A percentile compares a stretch with the other conserved stretches of the same genome.
Conservation (phyloP, 805 yeast species). For the Vanderwaltozyma polyspora region DNA sequence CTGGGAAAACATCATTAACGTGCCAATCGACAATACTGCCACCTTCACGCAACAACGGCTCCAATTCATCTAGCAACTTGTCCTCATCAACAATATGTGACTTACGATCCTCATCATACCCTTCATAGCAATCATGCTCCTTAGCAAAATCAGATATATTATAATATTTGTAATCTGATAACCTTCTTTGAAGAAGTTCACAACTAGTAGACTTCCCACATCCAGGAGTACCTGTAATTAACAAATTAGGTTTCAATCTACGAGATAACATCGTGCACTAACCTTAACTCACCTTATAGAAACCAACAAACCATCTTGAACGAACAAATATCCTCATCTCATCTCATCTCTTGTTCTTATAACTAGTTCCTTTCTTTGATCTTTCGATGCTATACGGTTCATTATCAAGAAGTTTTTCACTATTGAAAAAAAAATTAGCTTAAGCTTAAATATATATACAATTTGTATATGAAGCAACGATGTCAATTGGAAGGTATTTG, state of each 20-base stretch:
- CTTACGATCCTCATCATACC: slow-evolving; percentile 77
- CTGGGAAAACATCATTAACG: slow-evolving; percentile 92
- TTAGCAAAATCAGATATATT: slow-evolving; percentile 76
- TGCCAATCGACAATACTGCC: slow-evolving; percentile 95
- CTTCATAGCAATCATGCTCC: slow-evolving; percentile 62
- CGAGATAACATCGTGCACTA: slow-evolving; percentile 9
- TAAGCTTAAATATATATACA: too few species aligned
- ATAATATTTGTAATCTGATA: slow-evolving; percentile 37
- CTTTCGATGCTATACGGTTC: too few species aligned
- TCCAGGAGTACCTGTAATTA: slow-evolving; percentile 91
- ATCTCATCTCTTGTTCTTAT: too few species aligned
- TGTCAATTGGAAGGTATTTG: too few species aligned
- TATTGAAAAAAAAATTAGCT: too few species aligned
- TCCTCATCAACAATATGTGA: slow-evolving; percentile 90
- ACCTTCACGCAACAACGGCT: slow-evolving; percentile 71
- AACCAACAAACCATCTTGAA: neutral
- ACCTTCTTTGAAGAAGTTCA: slow-evolving; percentile 17
- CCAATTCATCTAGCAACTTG: slow-evolving; percentile 67
- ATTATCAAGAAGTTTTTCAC: too few species aligned
- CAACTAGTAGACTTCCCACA: slow-evolving; percentile 29
- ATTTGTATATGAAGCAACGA: too few species aligned
- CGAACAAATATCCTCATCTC: neutral
- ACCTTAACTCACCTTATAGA: neutral
- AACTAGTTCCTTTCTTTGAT: too few species aligned
- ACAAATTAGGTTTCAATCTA: slow-evolving; percentile 51